Conservation (phyloP, 2,329 filamentous ascomycete genomes). For the Colletotrichum sansevieriae region DNA sequence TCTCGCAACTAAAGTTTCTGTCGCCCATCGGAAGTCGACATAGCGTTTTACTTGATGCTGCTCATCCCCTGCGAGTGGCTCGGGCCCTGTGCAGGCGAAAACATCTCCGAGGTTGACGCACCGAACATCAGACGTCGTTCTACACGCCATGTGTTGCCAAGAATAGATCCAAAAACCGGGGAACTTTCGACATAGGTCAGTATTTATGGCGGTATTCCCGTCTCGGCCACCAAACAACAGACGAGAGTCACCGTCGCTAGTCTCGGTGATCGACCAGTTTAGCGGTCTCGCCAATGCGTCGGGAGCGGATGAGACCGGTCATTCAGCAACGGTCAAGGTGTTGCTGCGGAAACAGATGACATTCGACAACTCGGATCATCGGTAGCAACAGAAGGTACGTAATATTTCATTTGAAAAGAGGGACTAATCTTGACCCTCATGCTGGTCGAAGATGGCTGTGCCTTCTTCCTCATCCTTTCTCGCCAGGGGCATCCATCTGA, state of each 20-base stretch:
- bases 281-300: neutral
- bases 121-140: constrained; percentile 9
- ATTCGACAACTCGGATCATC: neutral
- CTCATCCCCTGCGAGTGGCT: neutral
- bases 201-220: no score
- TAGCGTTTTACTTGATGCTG: neutral
- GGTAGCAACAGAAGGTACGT: neutral
- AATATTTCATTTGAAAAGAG: neutral
- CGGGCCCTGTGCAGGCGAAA: neutral
- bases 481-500: no score
- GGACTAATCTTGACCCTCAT: neutral
- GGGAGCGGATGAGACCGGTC: neutral
- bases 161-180: no score
- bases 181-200: neutral
- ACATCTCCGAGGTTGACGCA: neutral
- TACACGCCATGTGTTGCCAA: neutral
- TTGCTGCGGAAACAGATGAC: neutral
- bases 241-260: neutral
- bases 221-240: no score
- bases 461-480: neutral
- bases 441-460: neutral
- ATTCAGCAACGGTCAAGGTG: neutral
- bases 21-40: neutral
- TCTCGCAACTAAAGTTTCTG: no score
- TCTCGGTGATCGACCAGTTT: neutral